Base-by-base conservation (phyloP, 2,329 filamentous ascomycete genomes). In the Rosellinia necatrix region DNA sequence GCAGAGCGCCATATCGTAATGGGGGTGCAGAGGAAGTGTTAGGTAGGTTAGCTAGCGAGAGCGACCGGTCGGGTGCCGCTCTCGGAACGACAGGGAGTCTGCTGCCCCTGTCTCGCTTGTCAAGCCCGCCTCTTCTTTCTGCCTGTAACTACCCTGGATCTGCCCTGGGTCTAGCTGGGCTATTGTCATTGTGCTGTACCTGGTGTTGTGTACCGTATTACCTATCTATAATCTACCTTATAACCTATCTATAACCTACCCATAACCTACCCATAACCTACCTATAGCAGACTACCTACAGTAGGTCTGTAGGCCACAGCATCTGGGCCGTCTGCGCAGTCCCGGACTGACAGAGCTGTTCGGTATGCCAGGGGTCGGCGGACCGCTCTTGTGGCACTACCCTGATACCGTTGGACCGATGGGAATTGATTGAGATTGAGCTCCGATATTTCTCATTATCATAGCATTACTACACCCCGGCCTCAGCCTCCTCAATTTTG, bases 71-170 rank as follows among this genome's bases (percentile, higher is more conserved):
- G 46, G 43, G 44, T 66, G 62, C 66, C 66, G 66, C 55, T 54
- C 60, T 68, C 65, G 66, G 66, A 68, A 65, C 53, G 57, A 62
- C 53, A 60, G 61, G 61, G 58, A 57, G 47, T n/a, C n/a, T n/a
- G 53, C 34, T 47, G 48, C 62, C 59, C 56, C 42, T 56, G 60
- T 54, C 56, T 53, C 59, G 55, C 34, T 43, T 32, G 49, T 53
- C 50, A 29, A 30, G 24, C 46, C 43, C 32, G 34, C 40, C n/a
- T n/a, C n/a, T n/a, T n/a, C n/a, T n/a, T n/a, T n/a, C n/a, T n/a
- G n/a, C n/a, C n/a, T n/a, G n/a, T n/a, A n/a, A n/a, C n/a, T n/a
- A n/a, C n/a, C n/a, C n/a, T n/a, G n/a, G n/a, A n/a, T n/a, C n/a
- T n/a, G n/a, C n/a, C n/a, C n/a, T n/a, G n/a, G n/a, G n/a, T n/a